These are phyloP conservation scores for Arbutus unedo DNA, from an alignment of 148 eudicot species.

Conservation along the genomic window DNA sequence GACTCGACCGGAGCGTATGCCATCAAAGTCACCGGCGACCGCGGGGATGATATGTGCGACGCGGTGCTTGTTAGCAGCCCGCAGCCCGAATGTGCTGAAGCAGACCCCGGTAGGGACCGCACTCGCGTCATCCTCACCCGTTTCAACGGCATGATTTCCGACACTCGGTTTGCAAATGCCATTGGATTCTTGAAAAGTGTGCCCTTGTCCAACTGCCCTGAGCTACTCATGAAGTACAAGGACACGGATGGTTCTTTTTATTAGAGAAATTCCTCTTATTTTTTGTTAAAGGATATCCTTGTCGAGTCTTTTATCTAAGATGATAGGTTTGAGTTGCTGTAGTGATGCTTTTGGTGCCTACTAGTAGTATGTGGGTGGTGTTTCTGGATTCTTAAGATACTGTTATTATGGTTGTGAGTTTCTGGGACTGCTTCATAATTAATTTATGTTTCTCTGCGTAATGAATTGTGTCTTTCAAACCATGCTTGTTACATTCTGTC, in stretches of 20 bases:
- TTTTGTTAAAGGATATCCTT: not conserved
- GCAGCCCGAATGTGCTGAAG: constrained; percentile 31
- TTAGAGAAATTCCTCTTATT: too few relatives aligned
- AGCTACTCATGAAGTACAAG: constrained; percentile 47
- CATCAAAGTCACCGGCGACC: constrained; percentile 42
- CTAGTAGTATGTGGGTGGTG: too few relatives aligned
- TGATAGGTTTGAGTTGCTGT: not conserved
- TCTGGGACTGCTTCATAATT: too few relatives aligned
- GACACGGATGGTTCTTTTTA: constrained; percentile 30
- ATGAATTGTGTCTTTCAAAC: too few relatives aligned
- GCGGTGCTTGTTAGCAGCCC: constrained; percentile 46
- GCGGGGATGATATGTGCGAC: constrained; percentile 52
- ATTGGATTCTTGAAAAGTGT: constrained; percentile 54
- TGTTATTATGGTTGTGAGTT: too few relatives aligned
- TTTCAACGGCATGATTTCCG: constrained; percentile 47
- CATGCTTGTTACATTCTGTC: too few relatives aligned
- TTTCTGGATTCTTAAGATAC: too few relatives aligned
- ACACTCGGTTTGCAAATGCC: constrained; percentile 48
- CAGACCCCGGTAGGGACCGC: constrained; percentile 43
- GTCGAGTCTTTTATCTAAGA: not conserved
- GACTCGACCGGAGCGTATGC: constrained; percentile 39
- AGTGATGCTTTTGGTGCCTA: not conserved
- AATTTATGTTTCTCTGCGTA: too few relatives aligned
- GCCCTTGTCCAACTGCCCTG: constrained; percentile 47
- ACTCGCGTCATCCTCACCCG: constrained; percentile 61